Conservation (phyloP, 1,139 yeast genomes). For the Wickerhamomyces sp. region DNA sequence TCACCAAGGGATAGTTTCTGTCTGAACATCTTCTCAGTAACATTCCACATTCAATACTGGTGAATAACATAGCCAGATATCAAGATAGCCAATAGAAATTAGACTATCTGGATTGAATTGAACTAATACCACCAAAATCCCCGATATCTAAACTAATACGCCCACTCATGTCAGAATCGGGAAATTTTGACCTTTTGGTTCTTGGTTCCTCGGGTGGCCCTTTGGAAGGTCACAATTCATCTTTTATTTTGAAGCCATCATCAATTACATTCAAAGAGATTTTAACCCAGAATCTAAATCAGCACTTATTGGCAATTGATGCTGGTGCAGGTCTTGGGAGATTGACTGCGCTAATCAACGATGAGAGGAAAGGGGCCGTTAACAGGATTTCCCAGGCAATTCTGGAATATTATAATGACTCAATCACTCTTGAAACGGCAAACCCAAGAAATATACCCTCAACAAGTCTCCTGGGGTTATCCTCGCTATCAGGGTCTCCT, state of each 20-base stretch:
- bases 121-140: too few relatives aligned
- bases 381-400: slow-evolving; percentile 7
- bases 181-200: slow-evolving; percentile 46
- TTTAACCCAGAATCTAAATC: slow-evolving; percentile 25
- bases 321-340: slow-evolving; percentile 73
- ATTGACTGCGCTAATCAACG: slow-evolving; percentile 44
- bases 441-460: not conserved
- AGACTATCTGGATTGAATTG: too few relatives aligned
- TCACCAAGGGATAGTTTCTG: too few relatives aligned
- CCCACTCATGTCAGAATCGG: not conserved
- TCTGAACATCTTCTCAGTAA: too few relatives aligned
- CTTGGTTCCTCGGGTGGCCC: slow-evolving; percentile 83
- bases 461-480: not conserved
- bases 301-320: slow-evolving; percentile 58
- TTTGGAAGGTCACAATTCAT: slow-evolving; percentile 59
- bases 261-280: slow-evolving; percentile 35
- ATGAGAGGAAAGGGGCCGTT: slow-evolving; percentile 10
- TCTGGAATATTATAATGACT: slow-evolving; percentile 23
- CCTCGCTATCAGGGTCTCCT: slow-evolving; percentile 14
- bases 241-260: slow-evolving; percentile 59
- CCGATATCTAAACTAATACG: too few relatives aligned
- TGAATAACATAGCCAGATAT: too few relatives aligned
- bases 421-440: slow-evolving; percentile 5
- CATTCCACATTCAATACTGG: too few relatives aligned
- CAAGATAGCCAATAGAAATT: too few relatives aligned